Evolutionary conservation across 306 rosid species (phyloP).

Genomic region (Mimosa pudica): DNA sequence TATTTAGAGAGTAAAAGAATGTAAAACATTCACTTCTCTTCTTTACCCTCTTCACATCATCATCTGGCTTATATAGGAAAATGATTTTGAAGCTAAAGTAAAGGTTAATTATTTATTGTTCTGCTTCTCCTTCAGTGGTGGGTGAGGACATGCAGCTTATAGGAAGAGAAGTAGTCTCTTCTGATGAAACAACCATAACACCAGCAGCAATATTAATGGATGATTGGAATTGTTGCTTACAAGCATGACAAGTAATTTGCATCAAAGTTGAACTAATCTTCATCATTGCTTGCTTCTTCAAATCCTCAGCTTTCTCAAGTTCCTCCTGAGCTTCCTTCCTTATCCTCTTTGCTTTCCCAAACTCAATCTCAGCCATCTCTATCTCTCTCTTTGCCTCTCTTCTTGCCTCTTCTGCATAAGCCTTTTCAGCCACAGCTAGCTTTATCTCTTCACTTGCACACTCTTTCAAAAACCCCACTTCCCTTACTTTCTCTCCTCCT

Average conservation of each 20-base stretch:
- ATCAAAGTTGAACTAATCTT: slow-evolving; percentile 65
- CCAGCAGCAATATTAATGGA: slow-evolving; percentile 13
- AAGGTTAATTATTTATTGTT: slow-evolving; percentile 32
- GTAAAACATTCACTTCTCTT: slow-evolving; percentile 1
- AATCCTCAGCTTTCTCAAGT: slow-evolving; percentile 64
- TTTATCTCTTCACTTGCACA: slow-evolving; percentile 53
- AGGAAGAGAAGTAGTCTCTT: slow-evolving; percentile 69
- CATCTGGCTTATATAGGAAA: not conserved
- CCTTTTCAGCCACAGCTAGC: slow-evolving; percentile 71
- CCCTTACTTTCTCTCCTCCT: not conserved
- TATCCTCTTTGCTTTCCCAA: slow-evolving; percentile 74
- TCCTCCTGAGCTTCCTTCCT: slow-evolving; percentile 84
- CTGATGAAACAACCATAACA: slow-evolving; percentile 45
- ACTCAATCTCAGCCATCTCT: slow-evolving; percentile 79
- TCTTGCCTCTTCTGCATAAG: slow-evolving; percentile 81
- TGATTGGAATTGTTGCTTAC: slow-evolving; percentile 72
- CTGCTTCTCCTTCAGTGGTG: slow-evolving; percentile 79
- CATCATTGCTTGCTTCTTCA: slow-evolving; percentile 78
- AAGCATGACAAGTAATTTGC: slow-evolving; percentile 86
- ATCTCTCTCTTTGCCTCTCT: slow-evolving; percentile 75
- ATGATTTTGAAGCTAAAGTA: no score
- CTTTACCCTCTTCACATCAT: not conserved
- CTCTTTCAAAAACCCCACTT: slow-evolving; percentile 49
- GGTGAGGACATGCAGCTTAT: slow-evolving; percentile 86
- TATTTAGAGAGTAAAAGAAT: not conserved